These are phyloP conservation scores for Kalaharituber pfeilii DNA, from an alignment of 2,329 filamentous ascomycete genomes.

Conservation along the genomic window DNA sequence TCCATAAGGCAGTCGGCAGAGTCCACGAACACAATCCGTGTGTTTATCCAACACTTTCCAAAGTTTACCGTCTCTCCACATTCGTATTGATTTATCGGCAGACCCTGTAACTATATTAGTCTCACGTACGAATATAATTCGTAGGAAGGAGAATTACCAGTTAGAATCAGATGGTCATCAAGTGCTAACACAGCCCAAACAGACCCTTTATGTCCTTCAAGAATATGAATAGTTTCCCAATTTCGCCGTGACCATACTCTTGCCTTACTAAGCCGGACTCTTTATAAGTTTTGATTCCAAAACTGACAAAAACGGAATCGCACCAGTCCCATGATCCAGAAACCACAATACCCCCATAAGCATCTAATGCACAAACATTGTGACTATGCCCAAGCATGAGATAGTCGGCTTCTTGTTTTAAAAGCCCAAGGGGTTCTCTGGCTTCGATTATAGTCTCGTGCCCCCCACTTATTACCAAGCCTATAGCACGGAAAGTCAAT, in stretches of 20 bases:
- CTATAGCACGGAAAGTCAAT: constrained; percentile 25
- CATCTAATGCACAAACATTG: constrained; percentile 77
- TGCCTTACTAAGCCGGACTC: constrained; percentile 30
- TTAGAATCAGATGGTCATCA: constrained; percentile 63
- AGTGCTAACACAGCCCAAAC: constrained; percentile 88
- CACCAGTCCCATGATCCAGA: constrained; percentile 90
- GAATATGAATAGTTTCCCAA: constrained; percentile 58
- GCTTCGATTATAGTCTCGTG: constrained; percentile 89
- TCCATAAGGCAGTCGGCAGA: constrained; percentile 58
- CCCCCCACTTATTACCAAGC: constrained; percentile 71
- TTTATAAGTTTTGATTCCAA: not conserved
- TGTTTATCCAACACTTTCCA: constrained; percentile 49
- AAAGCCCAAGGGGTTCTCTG: constrained; percentile 46
- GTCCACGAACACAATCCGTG: constrained; percentile 69
- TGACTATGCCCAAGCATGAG: constrained; percentile 70
- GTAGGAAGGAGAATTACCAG: constrained; percentile 36
- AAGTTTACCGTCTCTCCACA: constrained; percentile 56
- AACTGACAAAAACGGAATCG: not conserved
- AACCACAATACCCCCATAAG: constrained; percentile 57
- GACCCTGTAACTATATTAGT: constrained; percentile 1
- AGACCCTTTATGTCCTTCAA: constrained; percentile 60
- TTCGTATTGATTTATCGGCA: constrained; percentile 73
- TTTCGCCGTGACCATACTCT: constrained; percentile 56
- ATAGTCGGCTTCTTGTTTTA: constrained; percentile 51
- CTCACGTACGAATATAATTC: no score